phyloP scores from a whole-genome alignment of 1,284 basidiomycete species.

The Irpex rosettiformis region DNA sequence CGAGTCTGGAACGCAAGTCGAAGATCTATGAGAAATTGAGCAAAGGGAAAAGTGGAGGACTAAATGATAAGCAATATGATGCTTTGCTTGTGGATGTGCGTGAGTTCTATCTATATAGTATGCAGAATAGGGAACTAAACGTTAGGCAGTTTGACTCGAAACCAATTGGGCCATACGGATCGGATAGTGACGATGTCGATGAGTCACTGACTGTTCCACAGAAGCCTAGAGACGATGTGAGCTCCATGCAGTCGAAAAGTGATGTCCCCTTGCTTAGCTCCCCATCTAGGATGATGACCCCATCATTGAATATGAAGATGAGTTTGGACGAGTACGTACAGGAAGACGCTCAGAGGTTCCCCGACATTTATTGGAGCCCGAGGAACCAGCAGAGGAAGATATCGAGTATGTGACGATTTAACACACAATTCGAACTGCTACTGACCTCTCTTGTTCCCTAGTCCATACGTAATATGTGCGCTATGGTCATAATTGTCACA shows the following conservation, averaged over 20 bases:
- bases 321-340: constrained; percentile 75
- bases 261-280: not conserved
- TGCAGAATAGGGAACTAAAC: not conserved
- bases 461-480: constrained; percentile 52
- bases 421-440: constrained; percentile 4
- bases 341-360: constrained; percentile 76
- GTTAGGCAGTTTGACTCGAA: constrained; percentile 69
- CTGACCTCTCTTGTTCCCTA: constrained; percentile 25
- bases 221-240: constrained; percentile 30
- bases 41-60: constrained; percentile 77
- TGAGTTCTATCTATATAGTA: constrained; percentile 11
- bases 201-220: constrained; percentile 63
- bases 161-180: constrained; percentile 48
- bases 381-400: constrained; percentile 22
- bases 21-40: constrained; percentile 78
- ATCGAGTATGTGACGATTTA: constrained; percentile 20
- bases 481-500: constrained; percentile 1
- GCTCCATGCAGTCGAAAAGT: not conserved
- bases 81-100: constrained; percentile 82
- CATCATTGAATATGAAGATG: constrained; percentile 81
- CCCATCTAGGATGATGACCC: constrained; percentile 66
- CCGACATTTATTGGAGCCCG: constrained; percentile 45
- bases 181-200: constrained; percentile 71
- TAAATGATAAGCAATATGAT: constrained; percentile 76
- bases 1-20: constrained; percentile 75